Base-by-base conservation (phyloP, 108 stramenopile species). In the Skeletonema costatum region DNA sequence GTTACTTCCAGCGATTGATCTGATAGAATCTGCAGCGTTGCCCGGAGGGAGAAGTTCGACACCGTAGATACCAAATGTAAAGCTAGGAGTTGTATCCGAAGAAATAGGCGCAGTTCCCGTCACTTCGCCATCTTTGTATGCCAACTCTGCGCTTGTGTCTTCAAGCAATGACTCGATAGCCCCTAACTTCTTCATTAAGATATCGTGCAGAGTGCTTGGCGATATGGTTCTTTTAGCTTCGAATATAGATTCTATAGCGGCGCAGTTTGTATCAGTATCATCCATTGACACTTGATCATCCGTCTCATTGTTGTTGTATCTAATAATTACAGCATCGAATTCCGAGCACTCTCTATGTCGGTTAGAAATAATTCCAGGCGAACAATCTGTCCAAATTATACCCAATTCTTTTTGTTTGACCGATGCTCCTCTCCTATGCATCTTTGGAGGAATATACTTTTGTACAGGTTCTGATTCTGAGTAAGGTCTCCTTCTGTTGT, bases 151-250 rank as follows among this genome's bases (percentile, higher is more conserved):
- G 25, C 64, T 65, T 35, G 36, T 4, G 53, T 77, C 76, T 29
- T 70, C 65, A n/a, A 70, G 5, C 25, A 77, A 31, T 2, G 36
- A 16, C 19, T 77, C 76, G 29, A 77, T 60, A 1, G 76, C 68
- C 7, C 39, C 69, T 5, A 77, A 62, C 39, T 77, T 77, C 39
- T 77, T 77, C 35, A 61, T 56, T 63, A 77, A 64, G 13, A 77
- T 61, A 65, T 77, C 76, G 53, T 77, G 32, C 10, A 77, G 69
- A 30, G 76, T 77, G 42, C 76, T 77, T 19, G 76, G 76, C 1
- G 76, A 77, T 44, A 70, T 64, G n/a, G 76, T 77, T 36, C 60
- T 48, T 41, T 77, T 77, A 25, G 69, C 76, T 42, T 77, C 76
- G 68, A 68, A 77, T 32, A 77, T 77, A 0, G 76, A 70, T 69